phyloP scores from a whole-genome alignment of 768 basidiomycete genomes.

The Agaricus blazei region DNA sequence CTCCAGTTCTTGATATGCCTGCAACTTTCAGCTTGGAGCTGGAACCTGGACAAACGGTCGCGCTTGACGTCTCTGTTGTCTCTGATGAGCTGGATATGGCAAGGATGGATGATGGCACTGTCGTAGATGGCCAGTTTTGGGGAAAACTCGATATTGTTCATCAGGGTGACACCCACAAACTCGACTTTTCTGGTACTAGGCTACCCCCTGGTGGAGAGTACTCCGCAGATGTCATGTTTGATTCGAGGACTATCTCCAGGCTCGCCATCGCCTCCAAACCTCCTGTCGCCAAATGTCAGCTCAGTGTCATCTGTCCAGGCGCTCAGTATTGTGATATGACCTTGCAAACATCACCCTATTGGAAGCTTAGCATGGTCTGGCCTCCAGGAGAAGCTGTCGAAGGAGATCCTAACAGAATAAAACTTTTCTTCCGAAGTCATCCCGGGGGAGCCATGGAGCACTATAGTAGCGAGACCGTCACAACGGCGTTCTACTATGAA shows the following conservation, averaged over 20 bases:
- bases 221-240: conserved; percentile 66
- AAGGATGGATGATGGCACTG: conserved; percentile 83
- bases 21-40: conserved; percentile 82
- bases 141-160: conserved; percentile 84
- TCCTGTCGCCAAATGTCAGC: conserved; percentile 67
- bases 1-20: conserved; percentile 83
- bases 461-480: conserved; percentile 76
- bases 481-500: conserved; percentile 83
- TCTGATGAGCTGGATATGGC: conserved; percentile 90
- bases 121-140: conserved; percentile 84
- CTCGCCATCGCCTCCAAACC: conserved; percentile 73
- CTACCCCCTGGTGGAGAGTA: conserved; percentile 58
- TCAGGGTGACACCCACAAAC: conserved; percentile 65
- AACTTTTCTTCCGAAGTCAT: conserved; percentile 79
- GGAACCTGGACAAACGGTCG: conserved; percentile 71
- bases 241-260: conserved; percentile 73
- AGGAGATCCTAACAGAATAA: conserved; percentile 56
- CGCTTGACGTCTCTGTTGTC: conserved; percentile 71
- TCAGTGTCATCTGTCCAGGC: conserved; percentile 68
- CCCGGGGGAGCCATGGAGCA: conserved; percentile 86
- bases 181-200: conserved; percentile 82
- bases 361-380: conserved; percentile 75
- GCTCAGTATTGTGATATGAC: conserved; percentile 80
- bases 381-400: conserved; percentile 66
- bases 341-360: conserved; percentile 63